Evolutionary conservation across 768 basidiomycete species (phyloP).

Genomic region (Panaeolus papilionaceus): DNA sequence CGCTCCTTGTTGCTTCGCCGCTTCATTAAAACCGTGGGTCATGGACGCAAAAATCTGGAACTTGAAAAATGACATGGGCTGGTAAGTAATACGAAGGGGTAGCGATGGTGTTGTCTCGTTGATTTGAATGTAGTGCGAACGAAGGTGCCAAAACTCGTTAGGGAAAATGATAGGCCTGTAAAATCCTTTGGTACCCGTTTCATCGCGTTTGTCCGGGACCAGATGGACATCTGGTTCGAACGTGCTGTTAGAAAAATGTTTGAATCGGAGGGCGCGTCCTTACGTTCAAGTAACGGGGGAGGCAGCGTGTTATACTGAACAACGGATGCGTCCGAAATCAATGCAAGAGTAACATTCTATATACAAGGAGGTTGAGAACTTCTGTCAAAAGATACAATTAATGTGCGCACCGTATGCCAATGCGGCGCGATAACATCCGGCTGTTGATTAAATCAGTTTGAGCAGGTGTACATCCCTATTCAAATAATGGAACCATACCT

Average conservation of each 20-base stretch:
- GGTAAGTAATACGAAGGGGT: constrained; percentile 83
- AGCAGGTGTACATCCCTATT: neutral
- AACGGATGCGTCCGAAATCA: constrained; percentile 73
- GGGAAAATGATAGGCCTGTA: constrained; percentile 92
- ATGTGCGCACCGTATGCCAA: constrained; percentile 74
- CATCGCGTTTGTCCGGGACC: constrained; percentile 63
- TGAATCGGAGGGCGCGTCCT: constrained; percentile 26
- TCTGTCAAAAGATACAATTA: neutral
- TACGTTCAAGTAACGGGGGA: constrained; percentile 66
- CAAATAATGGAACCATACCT: constrained; percentile 46
- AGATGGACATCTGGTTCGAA: constrained; percentile 64
- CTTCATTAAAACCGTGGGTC: constrained; percentile 88
- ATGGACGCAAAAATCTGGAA: constrained; percentile 88
- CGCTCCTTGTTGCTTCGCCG: constrained; percentile 75
- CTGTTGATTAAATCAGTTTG: constrained; percentile 30
- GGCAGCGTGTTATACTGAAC: constrained; percentile 64
- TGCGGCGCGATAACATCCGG: constrained; percentile 75
- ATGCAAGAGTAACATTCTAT: constrained; percentile 86
- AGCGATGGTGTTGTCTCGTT: constrained; percentile 82
- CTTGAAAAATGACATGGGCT: constrained; percentile 86
- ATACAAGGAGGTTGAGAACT: constrained; percentile 6
- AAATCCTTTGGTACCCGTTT: constrained; percentile 66
- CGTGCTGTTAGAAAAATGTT: neutral
- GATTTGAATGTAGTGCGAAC: constrained; percentile 82
- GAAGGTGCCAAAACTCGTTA: constrained; percentile 95